Percentiles rank a stretch among this genome's conserved stretches.
These are phyloP conservation scores for Aspergillus steynii DNA, from an alignment of 495 filamentous ascomycete species.

Conservation along the genomic window DNA sequence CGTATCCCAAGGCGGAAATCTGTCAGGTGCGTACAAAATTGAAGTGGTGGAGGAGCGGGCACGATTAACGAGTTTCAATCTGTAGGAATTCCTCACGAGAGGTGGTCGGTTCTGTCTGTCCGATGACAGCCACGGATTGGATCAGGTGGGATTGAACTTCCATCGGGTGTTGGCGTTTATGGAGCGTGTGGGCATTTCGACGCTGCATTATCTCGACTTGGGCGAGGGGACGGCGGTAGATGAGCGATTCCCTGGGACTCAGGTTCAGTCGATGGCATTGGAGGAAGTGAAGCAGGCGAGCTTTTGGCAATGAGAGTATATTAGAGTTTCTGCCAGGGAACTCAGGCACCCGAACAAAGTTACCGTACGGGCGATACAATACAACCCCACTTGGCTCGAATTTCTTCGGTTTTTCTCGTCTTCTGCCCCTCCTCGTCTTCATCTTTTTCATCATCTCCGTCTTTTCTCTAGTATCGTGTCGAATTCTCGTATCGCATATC, in stretches of 20 bases:
- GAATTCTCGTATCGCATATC: constrained; percentile 5
- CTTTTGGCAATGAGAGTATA: constrained; percentile 22
- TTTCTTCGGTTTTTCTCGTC: constrained; percentile 7
- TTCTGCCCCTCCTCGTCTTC: not conserved
- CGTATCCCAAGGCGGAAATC: constrained; percentile 81
- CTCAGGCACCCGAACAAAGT: no score
- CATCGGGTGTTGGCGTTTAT: constrained; percentile 59
- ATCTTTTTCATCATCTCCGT: not conserved
- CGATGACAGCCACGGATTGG: constrained; percentile 86
- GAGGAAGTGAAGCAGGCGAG: constrained; percentile 28
- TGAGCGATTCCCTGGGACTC: constrained; percentile 43
- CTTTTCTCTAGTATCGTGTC: constrained; percentile 4
- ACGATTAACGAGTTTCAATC: constrained; percentile 5
- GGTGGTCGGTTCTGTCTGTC: constrained; percentile 85
- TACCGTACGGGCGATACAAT: not conserved
- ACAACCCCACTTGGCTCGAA: constrained; percentile 1
- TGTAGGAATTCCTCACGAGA: constrained; percentile 57
- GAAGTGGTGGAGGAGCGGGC: no score
- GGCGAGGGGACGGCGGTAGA: constrained; percentile 26
- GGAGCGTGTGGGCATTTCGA: constrained; percentile 45
- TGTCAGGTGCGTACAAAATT: constrained; percentile 59
- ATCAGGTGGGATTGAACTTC: constrained; percentile 75
- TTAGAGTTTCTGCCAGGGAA: no score
- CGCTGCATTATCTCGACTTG: constrained; percentile 42
- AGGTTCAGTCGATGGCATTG: constrained; percentile 25